A percentile compares a stretch with the other conserved stretches of the same genome.
Conservation (phyloP, 148 eudicot genomes). For the Silene latifolia region DNA sequence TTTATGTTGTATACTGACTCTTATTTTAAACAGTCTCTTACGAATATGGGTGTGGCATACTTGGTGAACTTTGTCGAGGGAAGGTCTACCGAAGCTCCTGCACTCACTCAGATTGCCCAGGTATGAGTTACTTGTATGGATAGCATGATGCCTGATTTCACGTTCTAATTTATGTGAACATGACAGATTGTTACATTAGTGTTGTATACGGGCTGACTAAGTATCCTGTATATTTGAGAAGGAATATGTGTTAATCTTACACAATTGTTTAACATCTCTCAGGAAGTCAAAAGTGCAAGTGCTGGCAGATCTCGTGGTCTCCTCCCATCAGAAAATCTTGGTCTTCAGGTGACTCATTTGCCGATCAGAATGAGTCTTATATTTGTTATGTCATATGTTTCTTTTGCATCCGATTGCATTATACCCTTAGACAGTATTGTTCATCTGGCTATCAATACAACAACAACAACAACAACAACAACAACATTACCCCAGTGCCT, state of each 20-base stretch:
- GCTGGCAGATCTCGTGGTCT: conserved; percentile 37
- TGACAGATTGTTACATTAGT: neutral
- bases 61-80: conserved; percentile 58
- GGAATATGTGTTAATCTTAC: too few relatives aligned
- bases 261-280: conserved; percentile 25
- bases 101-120: conserved; percentile 29
- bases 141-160: neutral
- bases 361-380: conserved; percentile 1
- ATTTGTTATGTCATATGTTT: neutral
- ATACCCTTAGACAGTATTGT: neutral
- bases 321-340: conserved; percentile 35
- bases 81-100: conserved; percentile 38
- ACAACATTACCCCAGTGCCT: too few relatives aligned
- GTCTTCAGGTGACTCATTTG: conserved; percentile 41
- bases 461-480: too few relatives aligned
- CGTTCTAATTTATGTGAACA: conserved; percentile 3
- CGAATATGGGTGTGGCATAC: conserved; percentile 57
- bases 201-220: neutral
- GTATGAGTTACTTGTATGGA: conserved; percentile 15
- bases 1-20: conserved; percentile 8
- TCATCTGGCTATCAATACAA: neutral
- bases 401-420: neutral
- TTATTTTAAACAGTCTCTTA: conserved; percentile 41
- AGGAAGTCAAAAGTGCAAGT: conserved; percentile 53
- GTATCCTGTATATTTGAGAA: too few relatives aligned